Conservation (phyloP, 2,329 filamentous ascomycete genomes). For the Immersiporthe knoxdaviesiana region DNA sequence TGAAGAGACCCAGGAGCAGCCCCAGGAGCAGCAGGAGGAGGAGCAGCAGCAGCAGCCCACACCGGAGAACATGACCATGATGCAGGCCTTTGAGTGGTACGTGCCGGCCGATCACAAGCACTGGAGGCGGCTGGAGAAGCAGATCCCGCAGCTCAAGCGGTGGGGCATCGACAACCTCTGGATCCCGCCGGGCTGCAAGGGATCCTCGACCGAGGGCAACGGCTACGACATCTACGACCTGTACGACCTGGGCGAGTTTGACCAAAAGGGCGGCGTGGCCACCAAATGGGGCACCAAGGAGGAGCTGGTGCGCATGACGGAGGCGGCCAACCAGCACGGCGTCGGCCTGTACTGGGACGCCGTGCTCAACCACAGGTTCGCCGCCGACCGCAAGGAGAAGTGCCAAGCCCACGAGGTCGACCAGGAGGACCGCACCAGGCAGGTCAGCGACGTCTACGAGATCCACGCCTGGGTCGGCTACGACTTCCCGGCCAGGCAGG, state of each 20-base stretch:
- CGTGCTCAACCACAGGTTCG: conserved; percentile 77
- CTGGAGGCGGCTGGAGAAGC: conserved; percentile 62
- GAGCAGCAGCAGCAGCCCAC: conserved; percentile 32
- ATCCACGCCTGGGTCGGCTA: conserved; percentile 74
- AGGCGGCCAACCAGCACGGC: conserved; percentile 56
- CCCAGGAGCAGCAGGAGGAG: background rate
- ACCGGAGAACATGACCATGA: conserved; percentile 58
- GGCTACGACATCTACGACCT: conserved; percentile 74
- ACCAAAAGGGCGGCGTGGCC: conserved; percentile 65
- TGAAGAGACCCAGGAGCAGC: background rate
- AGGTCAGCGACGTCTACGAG: conserved; percentile 60
- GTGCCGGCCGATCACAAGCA: conserved; percentile 65
- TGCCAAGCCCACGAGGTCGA: conserved; percentile 68
- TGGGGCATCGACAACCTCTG: conserved; percentile 69
- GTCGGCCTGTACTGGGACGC: conserved; percentile 73
- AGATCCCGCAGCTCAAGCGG: conserved; percentile 59
- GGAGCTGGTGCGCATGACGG: conserved; percentile 59
- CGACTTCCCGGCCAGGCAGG: conserved; percentile 65
- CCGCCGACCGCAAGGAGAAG: conserved; percentile 67
- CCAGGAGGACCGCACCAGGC: conserved; percentile 58
- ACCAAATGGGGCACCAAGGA: conserved; percentile 74
- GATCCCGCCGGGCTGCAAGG: conserved; percentile 75
- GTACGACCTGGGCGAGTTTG: conserved; percentile 72
- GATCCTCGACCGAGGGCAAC: conserved; percentile 63
- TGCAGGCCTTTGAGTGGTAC: conserved; percentile 78